Evolutionary conservation across 768 basidiomycete species (phyloP).

Genomic region (Leccinum longicurvipes): DNA sequence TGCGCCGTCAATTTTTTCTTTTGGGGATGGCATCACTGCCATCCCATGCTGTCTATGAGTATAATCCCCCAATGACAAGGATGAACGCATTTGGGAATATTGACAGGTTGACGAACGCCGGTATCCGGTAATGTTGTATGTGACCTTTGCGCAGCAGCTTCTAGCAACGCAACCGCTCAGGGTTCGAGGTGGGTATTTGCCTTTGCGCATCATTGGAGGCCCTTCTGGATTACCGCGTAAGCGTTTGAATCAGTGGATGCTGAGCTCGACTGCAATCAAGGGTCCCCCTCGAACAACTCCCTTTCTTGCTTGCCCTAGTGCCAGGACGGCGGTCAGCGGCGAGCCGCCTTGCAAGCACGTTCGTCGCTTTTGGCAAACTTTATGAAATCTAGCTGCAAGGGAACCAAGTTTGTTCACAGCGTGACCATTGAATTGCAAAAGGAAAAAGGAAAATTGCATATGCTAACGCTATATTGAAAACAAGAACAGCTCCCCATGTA

Average conservation of each 20-base stretch:
- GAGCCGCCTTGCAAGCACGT: conserved; percentile 5
- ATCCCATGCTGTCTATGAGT: conserved; percentile 6
- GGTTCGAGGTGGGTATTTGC: background rate
- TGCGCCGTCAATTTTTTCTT: conserved; percentile 2
- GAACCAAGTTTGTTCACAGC: background rate
- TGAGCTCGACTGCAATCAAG: conserved; percentile 16
- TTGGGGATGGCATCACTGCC: conserved; percentile 1
- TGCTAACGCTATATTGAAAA: conserved; percentile 21
- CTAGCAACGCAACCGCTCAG: conserved; percentile 1
- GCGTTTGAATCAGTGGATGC: conserved; percentile 1
- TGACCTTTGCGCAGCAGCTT: conserved; percentile 18
- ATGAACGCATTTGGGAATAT: background rate
- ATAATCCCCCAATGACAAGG: background rate
- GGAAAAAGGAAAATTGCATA: conserved; percentile 14
- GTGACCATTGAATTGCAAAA: conserved; percentile 12
- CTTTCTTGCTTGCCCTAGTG: conserved; percentile 13
- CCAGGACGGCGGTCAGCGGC: conserved; percentile 3
- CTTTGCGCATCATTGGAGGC: background rate
- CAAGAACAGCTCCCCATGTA: conserved; percentile 18
- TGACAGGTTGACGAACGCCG: conserved; percentile 3
- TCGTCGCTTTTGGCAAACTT: background rate
- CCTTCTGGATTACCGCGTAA: background rate
- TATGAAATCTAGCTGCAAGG: background rate
- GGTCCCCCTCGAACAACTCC: conserved; percentile 6
- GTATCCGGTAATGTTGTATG: conserved; percentile 7